A percentile compares a stretch with the other conserved stretches of the same genome.
These are phyloP conservation scores for Tulasnella sp. DNA, from an alignment of 768 basidiomycete genomes.

Conservation along the genomic window DNA sequence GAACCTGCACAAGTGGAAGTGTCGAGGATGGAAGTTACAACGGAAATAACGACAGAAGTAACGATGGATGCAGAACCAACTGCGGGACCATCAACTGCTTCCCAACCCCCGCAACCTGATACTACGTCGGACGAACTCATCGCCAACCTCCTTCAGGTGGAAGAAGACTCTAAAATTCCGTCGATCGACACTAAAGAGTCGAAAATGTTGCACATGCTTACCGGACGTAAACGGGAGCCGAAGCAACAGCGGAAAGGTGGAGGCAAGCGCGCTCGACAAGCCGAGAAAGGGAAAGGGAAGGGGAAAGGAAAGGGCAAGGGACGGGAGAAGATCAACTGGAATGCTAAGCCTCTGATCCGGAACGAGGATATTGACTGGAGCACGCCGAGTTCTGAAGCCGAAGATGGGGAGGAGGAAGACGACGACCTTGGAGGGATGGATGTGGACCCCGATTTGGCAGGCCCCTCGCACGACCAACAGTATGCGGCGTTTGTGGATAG, in stretches of 20 bases:
- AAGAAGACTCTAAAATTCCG: neutral
- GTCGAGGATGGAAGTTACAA: neutral
- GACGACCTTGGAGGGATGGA: slow-evolving; percentile 48
- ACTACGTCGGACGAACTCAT: neutral
- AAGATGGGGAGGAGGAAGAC: neutral
- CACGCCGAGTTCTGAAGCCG: neutral
- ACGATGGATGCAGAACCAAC: neutral
- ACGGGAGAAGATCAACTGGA: neutral
- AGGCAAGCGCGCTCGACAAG: neutral
- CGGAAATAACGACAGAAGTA: neutral
- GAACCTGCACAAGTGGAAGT: neutral
- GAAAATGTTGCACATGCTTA: neutral
- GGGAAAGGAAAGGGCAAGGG: neutral
- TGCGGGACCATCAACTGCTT: neutral
- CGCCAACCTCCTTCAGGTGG: neutral
- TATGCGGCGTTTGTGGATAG: slow-evolving; percentile 8
- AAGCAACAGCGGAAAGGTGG: neutral
- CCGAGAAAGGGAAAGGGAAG: too few relatives aligned
- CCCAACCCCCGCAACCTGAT: neutral
- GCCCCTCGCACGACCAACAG: neutral
- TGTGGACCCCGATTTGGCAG: slow-evolving; percentile 39
- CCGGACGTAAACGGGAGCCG: neutral
- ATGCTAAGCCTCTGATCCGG: too few relatives aligned
- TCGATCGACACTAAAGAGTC: neutral
- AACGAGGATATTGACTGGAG: slow-evolving; percentile 5